These are phyloP conservation scores for Fraxinus velutina DNA, from an alignment of 305 asterid genomes.

Conservation along the genomic window DNA sequence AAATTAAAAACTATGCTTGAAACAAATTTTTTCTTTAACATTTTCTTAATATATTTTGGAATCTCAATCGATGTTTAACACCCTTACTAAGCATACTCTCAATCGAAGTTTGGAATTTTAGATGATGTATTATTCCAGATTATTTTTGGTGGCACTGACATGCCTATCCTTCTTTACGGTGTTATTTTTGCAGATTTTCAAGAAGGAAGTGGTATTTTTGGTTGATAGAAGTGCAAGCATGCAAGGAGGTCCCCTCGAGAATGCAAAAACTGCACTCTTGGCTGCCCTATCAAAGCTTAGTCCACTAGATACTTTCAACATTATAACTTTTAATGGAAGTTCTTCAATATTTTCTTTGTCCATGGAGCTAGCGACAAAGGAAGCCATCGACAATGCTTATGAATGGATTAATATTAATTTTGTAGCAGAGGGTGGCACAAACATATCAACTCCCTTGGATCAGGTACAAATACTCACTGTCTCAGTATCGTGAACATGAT, in stretches of 20 bases:
- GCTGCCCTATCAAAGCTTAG: conserved; percentile 54
- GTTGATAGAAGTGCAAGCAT: conserved; percentile 80
- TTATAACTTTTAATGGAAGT: conserved; percentile 56
- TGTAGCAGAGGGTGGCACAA: conserved; percentile 61
- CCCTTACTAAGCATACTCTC: neutral
- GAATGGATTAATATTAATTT: conserved; percentile 58
- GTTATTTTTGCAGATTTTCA: conserved; percentile 49
- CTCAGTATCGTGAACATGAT: neutral
- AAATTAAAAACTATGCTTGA: neutral
- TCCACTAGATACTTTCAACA: conserved; percentile 57
- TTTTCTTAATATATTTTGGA: neutral
- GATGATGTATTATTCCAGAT: neutral
- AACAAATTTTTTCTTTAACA: neutral
- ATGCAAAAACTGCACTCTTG: conserved; percentile 50
- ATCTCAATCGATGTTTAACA: neutral
- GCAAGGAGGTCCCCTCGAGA: conserved; percentile 62
- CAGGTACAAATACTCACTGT: conserved; percentile 45
- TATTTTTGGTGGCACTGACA: neutral
- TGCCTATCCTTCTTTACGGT: neutral
- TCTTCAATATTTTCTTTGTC: conserved; percentile 48
- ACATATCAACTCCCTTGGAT: conserved; percentile 51
- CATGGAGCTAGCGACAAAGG: conserved; percentile 49
- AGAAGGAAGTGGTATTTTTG: conserved; percentile 63
- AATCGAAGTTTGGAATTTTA: neutral
- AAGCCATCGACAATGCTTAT: conserved; percentile 40